Conservation (phyloP, 139 green algal genomes). For the Parachlorella kessleri region DNA sequence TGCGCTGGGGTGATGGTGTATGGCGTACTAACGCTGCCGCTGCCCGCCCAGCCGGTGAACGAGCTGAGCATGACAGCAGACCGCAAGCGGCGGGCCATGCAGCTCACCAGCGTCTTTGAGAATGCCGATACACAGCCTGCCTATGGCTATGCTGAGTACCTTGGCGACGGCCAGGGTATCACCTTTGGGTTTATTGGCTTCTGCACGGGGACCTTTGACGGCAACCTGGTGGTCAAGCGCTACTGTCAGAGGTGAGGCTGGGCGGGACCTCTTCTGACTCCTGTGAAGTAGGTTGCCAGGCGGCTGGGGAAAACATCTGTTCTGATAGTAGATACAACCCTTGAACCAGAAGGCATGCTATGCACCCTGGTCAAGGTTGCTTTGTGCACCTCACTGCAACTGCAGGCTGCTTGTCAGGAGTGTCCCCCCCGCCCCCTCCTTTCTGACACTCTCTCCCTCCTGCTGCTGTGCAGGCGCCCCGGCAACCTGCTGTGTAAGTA, state of each 20-base stretch:
- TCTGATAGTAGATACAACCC: too few species aligned
- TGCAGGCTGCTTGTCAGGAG: too few species aligned
- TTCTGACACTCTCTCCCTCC: too few species aligned
- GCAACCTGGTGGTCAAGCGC: conserved; percentile 1
- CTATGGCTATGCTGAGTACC: conserved; percentile 10
- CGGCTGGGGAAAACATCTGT: too few species aligned
- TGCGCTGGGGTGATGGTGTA: background rate
- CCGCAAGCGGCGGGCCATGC: background rate
- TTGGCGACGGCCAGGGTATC: conserved; percentile 16
- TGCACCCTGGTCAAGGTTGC: too few species aligned
- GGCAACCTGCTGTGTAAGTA: background rate
- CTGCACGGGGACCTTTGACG: conserved; percentile 3
- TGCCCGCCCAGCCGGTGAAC: background rate
- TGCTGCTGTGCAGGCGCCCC: background rate
- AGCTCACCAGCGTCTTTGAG: conserved; percentile 18
- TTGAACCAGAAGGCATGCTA: too few species aligned
- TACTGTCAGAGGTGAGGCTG: background rate
- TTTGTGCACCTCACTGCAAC: too few species aligned
- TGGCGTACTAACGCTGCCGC: background rate
- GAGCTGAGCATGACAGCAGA: background rate
- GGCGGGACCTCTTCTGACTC: too few species aligned
- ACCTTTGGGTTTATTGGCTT: conserved; percentile 14
- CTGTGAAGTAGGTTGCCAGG: too few species aligned
- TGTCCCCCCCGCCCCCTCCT: too few species aligned
- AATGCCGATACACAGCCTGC: background rate